phyloP scores from a whole-genome alignment of 129 eudicot genomes.

The Centrapalus pauciflorus region DNA sequence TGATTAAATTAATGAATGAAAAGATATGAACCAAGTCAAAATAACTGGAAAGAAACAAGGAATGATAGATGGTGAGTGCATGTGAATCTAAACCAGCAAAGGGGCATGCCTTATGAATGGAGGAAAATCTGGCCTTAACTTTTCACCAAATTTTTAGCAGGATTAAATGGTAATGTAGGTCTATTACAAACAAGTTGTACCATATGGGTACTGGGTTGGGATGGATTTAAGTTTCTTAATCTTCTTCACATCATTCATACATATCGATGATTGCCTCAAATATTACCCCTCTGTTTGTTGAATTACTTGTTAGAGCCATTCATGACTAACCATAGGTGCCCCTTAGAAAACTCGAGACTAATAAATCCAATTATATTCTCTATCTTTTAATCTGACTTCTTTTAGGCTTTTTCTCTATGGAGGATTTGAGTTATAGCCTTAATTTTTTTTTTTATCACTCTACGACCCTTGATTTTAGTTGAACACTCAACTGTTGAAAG shows the following conservation, averaged over 20 bases:
- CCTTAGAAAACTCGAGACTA: background rate
- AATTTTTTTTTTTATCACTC: background rate
- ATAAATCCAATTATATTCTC: too few relatives aligned
- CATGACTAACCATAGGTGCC: background rate
- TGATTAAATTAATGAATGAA: background rate
- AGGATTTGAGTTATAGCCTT: background rate
- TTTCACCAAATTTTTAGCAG: slow-evolving; percentile 9
- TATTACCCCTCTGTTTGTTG: background rate
- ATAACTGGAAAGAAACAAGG: background rate
- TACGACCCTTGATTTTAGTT: background rate
- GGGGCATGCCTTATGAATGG: slow-evolving; percentile 15
- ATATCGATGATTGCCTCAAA: background rate
- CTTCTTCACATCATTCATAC: background rate
- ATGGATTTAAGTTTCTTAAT: background rate
- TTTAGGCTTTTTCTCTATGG: background rate
- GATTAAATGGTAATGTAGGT: background rate
- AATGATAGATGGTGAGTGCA: background rate
- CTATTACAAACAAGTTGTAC: background rate
- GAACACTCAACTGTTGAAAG: slow-evolving; percentile 20
- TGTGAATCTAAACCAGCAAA: slow-evolving; percentile 39
- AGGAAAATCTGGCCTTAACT: slow-evolving; percentile 4
- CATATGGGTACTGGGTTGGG: background rate
- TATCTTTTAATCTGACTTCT: too few relatives aligned
- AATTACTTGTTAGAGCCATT: background rate
- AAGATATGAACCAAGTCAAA: slow-evolving; percentile 9